A percentile compares a stretch with the other conserved stretches of the same genome.
These are phyloP conservation scores for Papiliotrema terrestris DNA, from an alignment of 1,284 basidiomycete genomes.

Conservation along the genomic window DNA sequence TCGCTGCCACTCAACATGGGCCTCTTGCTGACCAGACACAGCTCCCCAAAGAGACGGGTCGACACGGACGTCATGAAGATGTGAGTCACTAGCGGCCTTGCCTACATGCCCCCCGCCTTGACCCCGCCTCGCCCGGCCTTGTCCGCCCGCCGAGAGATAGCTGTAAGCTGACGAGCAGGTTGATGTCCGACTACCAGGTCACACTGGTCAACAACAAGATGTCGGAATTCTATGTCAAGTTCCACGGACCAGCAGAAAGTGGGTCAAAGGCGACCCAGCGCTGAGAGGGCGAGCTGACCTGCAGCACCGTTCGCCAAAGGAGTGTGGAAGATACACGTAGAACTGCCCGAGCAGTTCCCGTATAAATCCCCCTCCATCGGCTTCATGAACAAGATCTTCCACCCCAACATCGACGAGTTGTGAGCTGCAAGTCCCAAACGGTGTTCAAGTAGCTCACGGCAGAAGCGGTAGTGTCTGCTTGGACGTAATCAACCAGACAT, in stretches of 20 bases:
- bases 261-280: constrained; percentile 46
- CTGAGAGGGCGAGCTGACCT: constrained; percentile 3
- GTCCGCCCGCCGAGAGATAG: too few relatives aligned
- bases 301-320: constrained; percentile 92
- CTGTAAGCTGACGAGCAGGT: constrained; percentile 52
- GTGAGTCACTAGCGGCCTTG: constrained; percentile 53
- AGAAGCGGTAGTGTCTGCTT: constrained; percentile 93
- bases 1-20: too few relatives aligned
- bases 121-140: too few relatives aligned
- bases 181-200: constrained; percentile 97
- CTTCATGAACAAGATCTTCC: constrained; percentile 99
- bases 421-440: constrained; percentile 50
- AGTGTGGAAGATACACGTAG: constrained; percentile 99
- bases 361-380: constrained; percentile 99
- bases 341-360: constrained; percentile 97
- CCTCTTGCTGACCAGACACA: constrained; percentile 41
- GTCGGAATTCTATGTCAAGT: constrained; percentile 97
- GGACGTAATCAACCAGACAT: constrained; percentile 98
- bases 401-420: constrained; percentile 97
- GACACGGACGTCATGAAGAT: constrained; percentile 99
- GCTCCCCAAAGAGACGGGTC: constrained; percentile 83
- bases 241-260: constrained; percentile 94
- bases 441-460: constrained; percentile 12
- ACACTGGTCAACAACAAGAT: constrained; percentile 96
- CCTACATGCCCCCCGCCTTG: too few relatives aligned